Percentiles rank a stretch among this genome's conserved stretches.
phyloP scores from a whole-genome alignment of 2,329 filamentous ascomycete genomes.

The Alternaria infectoria region DNA sequence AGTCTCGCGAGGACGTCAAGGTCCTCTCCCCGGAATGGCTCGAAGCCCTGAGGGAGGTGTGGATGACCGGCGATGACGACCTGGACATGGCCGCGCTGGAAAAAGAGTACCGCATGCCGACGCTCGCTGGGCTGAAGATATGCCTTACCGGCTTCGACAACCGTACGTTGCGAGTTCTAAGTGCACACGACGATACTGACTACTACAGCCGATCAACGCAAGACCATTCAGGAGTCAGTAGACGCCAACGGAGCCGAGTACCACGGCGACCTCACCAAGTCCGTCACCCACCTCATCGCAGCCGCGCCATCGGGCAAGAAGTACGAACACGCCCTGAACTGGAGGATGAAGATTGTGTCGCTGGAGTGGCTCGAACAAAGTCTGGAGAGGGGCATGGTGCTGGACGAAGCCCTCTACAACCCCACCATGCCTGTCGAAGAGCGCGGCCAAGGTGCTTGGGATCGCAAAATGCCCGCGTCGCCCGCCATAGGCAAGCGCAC shows the following conservation, averaged over 20 bases:
- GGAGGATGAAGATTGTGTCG: constrained; percentile 80
- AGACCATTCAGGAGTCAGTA: constrained; percentile 72
- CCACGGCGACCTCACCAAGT: constrained; percentile 83
- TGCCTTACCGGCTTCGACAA: constrained; percentile 75
- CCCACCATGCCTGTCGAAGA: constrained; percentile 72
- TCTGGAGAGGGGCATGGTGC: constrained; percentile 82
- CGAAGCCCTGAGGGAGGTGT: constrained; percentile 76
- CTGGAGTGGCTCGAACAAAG: constrained; percentile 87
- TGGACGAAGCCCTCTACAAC: constrained; percentile 87
- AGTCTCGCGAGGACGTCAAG: constrained; percentile 82
- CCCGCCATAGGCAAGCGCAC: constrained; percentile 50
- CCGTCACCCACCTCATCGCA: constrained; percentile 87
- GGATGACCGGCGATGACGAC: constrained; percentile 78
- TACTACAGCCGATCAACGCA: constrained; percentile 66
- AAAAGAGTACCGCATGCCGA: constrained; percentile 66
- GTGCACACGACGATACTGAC: constrained; percentile 29
- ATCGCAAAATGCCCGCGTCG: constrained; percentile 49
- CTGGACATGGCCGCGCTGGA: constrained; percentile 77
- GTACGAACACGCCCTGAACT: constrained; percentile 83
- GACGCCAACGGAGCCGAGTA: constrained; percentile 79
- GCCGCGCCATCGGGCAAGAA: constrained; percentile 82
- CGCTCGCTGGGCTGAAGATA: constrained; percentile 68
- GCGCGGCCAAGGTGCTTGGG: constrained; percentile 80
- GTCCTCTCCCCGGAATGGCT: constrained; percentile 86
- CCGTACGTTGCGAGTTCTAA: constrained; percentile 50